A percentile compares a stretch with the other conserved stretches of the same genome.
These are phyloP conservation scores for Penicillium occitanis DNA, from an alignment of 2,329 filamentous ascomycete genomes.

Conservation along the genomic window DNA sequence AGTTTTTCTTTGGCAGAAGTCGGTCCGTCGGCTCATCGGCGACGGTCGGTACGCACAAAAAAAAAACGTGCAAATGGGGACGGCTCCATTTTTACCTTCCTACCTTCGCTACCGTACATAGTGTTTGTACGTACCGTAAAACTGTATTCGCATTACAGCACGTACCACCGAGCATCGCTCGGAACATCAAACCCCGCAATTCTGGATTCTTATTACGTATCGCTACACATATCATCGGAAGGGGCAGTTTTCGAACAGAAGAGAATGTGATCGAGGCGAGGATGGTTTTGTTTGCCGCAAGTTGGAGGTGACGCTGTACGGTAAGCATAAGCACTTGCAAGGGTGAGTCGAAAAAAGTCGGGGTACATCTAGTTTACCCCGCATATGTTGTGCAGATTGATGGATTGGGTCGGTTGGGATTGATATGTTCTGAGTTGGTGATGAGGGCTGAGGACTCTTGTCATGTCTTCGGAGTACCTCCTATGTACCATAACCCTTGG, in stretches of 20 bases:
- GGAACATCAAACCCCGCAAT: slow-evolving; percentile 2
- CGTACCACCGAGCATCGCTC: not conserved
- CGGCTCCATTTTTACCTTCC: not conserved
- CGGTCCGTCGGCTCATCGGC: slow-evolving; percentile 2
- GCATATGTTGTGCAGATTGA: not conserved
- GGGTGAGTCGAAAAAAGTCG: not conserved
- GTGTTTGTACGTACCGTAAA: not conserved
- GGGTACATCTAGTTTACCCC: slow-evolving; percentile 9
- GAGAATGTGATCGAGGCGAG: not conserved
- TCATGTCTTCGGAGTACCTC: not conserved
- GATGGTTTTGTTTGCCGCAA: not conserved
- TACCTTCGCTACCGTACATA: not conserved
- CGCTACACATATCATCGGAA: not conserved
- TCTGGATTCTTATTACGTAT: slow-evolving; percentile 11
- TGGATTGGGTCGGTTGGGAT: not conserved
- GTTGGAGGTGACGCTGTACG: not conserved
- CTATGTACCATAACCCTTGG: not conserved
- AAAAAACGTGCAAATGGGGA: slow-evolving; percentile 1
- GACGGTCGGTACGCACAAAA: slow-evolving; percentile 1
- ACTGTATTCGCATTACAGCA: not conserved
- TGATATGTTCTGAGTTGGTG: not conserved
- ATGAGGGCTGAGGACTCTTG: not conserved
- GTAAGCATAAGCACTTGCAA: not conserved
- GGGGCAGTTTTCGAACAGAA: not conserved
- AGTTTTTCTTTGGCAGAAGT: not conserved